These are phyloP conservation scores for Phytophthora syringae DNA, from an alignment of 352 stramenopile genomes.

Conservation along the genomic window DNA sequence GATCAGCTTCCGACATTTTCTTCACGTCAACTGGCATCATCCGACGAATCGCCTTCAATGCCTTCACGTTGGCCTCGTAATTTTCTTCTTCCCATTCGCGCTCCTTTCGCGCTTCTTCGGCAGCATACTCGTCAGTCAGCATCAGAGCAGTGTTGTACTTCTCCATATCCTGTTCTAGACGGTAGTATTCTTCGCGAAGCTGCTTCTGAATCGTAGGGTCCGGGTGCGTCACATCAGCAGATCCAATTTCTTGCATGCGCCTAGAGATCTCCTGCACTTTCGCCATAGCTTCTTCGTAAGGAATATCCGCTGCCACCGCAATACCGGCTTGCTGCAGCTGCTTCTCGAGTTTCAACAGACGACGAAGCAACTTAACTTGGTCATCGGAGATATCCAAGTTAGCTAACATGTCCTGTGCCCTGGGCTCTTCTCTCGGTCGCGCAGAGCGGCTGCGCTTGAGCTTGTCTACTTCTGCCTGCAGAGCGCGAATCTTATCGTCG, in stretches of 20 bases:
- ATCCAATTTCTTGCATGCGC: slow-evolving; percentile 93
- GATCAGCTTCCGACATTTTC: slow-evolving; percentile 89
- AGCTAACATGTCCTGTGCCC: slow-evolving; percentile 66
- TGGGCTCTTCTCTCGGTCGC: slow-evolving; percentile 58
- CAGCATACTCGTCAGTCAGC: slow-evolving; percentile 93
- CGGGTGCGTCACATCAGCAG: slow-evolving; percentile 88
- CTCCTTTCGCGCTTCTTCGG: slow-evolving; percentile 91
- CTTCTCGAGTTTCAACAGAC: slow-evolving; percentile 85
- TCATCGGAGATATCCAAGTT: slow-evolving; percentile 78
- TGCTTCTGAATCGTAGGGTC: slow-evolving; percentile 82
- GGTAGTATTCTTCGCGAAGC: slow-evolving; percentile 93
- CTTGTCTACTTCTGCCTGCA: slow-evolving; percentile 87
- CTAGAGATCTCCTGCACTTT: slow-evolving; percentile 92
- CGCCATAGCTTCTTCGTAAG: slow-evolving; percentile 91
- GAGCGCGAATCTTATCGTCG: slow-evolving; percentile 79
- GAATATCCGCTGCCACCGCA: slow-evolving; percentile 92
- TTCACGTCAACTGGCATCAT: slow-evolving; percentile 94
- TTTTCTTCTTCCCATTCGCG: slow-evolving; percentile 93
- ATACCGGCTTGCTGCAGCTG: slow-evolving; percentile 87
- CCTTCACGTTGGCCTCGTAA: slow-evolving; percentile 84
- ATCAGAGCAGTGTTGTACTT: slow-evolving; percentile 94
- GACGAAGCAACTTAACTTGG: slow-evolving; percentile 80
- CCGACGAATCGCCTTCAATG: slow-evolving; percentile 87
- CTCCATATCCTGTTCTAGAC: slow-evolving; percentile 94
- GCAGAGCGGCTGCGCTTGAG: slow-evolving; percentile 68